phyloP scores from a whole-genome alignment of 2,329 filamentous ascomycete genomes.

The Pleurostoma richardsiae region DNA sequence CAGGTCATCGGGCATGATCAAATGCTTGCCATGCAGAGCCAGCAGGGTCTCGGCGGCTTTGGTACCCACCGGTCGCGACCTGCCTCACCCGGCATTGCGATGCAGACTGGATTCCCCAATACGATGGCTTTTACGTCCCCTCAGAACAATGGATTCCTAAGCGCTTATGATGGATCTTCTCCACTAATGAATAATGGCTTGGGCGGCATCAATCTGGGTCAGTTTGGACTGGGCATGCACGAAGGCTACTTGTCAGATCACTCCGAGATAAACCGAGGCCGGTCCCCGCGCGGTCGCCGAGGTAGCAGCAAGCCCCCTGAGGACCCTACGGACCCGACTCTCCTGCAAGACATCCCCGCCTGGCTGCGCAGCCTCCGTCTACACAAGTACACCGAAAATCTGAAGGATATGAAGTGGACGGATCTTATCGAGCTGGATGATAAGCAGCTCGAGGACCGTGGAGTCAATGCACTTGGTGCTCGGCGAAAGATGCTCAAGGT shows the following conservation, averaged over 20 bases:
- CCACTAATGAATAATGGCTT: slow-evolving; percentile 68
- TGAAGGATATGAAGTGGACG: slow-evolving; percentile 96
- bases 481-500: slow-evolving; percentile 98
- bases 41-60: slow-evolving; percentile 41
- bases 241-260: slow-evolving; percentile 93
- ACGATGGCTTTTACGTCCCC: slow-evolving; percentile 77
- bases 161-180: slow-evolving; percentile 74
- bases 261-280: slow-evolving; percentile 83
- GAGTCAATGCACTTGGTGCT: slow-evolving; percentile 91
- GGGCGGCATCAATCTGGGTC: slow-evolving; percentile 64
- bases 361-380: slow-evolving; percentile 93
- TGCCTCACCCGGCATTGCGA: slow-evolving; percentile 79
- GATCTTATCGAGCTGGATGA: slow-evolving; percentile 91
- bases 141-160: slow-evolving; percentile 90
- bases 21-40: slow-evolving; percentile 69
- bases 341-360: slow-evolving; percentile 91
- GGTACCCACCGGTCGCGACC: slow-evolving; percentile 76
- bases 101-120: slow-evolving; percentile 62
- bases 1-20: slow-evolving; percentile 84
- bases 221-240: slow-evolving; percentile 63
- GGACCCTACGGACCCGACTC: slow-evolving; percentile 85
- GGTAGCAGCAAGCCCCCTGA: slow-evolving; percentile 97
- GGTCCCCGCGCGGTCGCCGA: slow-evolving; percentile 85
- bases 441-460: slow-evolving; percentile 84
- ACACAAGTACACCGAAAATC: slow-evolving; percentile 97